Percentiles rank a stretch among this genome's conserved stretches.
Conservation (phyloP, 108 stramenopile species). For the Epithemia pelagica region DNA sequence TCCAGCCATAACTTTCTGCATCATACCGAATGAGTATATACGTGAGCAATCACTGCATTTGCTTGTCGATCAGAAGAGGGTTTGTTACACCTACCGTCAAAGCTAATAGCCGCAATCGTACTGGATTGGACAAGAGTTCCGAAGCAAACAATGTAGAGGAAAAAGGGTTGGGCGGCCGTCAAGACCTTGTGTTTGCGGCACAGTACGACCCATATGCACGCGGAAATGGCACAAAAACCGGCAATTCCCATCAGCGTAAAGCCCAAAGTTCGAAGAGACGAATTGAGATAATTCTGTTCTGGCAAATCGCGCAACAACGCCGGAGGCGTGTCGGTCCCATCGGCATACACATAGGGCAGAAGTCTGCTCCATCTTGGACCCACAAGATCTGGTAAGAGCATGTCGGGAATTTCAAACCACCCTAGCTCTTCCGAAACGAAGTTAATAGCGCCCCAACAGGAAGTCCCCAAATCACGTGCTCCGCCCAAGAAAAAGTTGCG, state of each 20-base stretch:
- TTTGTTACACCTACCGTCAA: neutral
- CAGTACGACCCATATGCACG: neutral
- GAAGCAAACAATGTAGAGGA: constrained; percentile 22
- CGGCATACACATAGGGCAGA: neutral
- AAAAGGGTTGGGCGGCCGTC: constrained; percentile 28
- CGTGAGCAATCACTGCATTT: no score
- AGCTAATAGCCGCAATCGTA: neutral
- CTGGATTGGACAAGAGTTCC: constrained; percentile 6
- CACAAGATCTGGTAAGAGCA: neutral
- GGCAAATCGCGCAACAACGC: constrained; percentile 5
- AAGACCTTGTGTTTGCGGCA: neutral
- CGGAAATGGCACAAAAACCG: neutral
- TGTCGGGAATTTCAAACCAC: neutral
- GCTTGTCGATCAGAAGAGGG: no score
- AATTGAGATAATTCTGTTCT: constrained; percentile 12
- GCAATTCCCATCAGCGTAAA: constrained; percentile 3
- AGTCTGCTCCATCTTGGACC: neutral
- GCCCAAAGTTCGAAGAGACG: neutral
- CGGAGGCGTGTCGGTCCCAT: neutral
- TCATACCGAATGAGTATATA: neutral
- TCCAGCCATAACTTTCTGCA: constrained; percentile 14
- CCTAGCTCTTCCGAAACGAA: neutral
- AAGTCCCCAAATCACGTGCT: neutral
- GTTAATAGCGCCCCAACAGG: neutral
- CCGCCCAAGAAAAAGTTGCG: constrained; percentile 1